Percentiles rank a stretch among this genome's conserved stretches.
These are phyloP conservation scores for Aspergillus glaucus DNA, from an alignment of 2,329 filamentous ascomycete genomes.

Conservation along the genomic window DNA sequence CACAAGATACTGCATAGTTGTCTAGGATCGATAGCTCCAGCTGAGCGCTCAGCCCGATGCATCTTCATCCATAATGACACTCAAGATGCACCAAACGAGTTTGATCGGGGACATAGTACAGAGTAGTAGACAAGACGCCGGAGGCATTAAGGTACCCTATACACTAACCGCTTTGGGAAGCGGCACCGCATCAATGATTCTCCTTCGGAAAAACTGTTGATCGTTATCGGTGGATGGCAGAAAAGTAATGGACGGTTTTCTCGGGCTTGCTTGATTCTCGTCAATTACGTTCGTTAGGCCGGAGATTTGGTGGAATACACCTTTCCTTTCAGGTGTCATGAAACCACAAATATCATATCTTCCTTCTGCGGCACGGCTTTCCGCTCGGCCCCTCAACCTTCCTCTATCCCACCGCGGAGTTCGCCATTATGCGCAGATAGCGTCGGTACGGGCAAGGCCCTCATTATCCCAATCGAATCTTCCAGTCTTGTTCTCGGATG, in stretches of 20 bases:
- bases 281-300: no score
- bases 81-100: no score
- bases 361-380: slow-evolving; percentile 17
- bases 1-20: no score
- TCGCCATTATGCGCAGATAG: slow-evolving; percentile 19
- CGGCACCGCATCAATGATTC: slow-evolving; percentile 18
- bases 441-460: slow-evolving; percentile 12
- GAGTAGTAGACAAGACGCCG: no score
- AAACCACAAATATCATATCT: slow-evolving; percentile 16
- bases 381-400: slow-evolving; percentile 4
- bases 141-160: not conserved
- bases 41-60: no score
- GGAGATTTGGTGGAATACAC: no score
- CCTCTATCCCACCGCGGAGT: slow-evolving; percentile 11
- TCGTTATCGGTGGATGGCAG: not conserved
- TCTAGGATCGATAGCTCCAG: no score
- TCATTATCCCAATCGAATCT: slow-evolving; percentile 10
- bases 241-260: not conserved
- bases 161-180: not conserved
- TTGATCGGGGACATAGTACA: no score
- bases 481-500: slow-evolving; percentile 5
- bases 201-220: slow-evolving; percentile 9
- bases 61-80: no score
- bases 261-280: slow-evolving; percentile 1
- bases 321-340: slow-evolving; percentile 17